These are phyloP conservation scores for Trypanosoma congolense DNA, from an alignment of 208 protist species.

Conservation along the genomic window DNA sequence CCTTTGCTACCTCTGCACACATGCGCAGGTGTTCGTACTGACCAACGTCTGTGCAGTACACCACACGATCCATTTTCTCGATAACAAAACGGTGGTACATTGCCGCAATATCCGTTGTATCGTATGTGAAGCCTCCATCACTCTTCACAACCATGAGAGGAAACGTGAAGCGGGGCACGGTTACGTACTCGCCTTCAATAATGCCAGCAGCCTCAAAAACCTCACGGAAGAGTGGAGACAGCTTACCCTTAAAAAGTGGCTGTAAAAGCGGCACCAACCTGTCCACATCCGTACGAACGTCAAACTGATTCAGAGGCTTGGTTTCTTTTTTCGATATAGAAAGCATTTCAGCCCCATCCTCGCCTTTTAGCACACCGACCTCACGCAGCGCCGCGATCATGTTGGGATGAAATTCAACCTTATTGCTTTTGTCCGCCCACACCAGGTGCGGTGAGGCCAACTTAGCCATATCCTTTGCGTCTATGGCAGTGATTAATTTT, in stretches of 20 bases:
- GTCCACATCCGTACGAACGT: conserved; percentile 75
- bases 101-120: conserved; percentile 91
- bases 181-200: conserved; percentile 60
- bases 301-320: conserved; percentile 83
- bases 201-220: conserved; percentile 69
- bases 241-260: conserved; percentile 64
- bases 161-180: conserved; percentile 86
- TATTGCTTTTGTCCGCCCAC: conserved; percentile 43
- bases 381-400: conserved; percentile 77
- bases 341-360: conserved; percentile 71
- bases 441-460: conserved; percentile 72
- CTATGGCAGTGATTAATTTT: conserved; percentile 53
- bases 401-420: conserved; percentile 60
- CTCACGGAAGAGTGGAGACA: conserved; percentile 72
- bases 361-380: conserved; percentile 59
- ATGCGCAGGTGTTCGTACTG: conserved; percentile 94
- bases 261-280: conserved; percentile 75
- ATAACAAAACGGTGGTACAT: conserved; percentile 90
- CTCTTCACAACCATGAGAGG: conserved; percentile 94
- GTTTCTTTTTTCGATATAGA: conserved; percentile 84
- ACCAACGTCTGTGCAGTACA: conserved; percentile 95
- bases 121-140: conserved; percentile 94
- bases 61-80: conserved; percentile 83
- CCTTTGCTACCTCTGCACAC: conserved; percentile 80
- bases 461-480: conserved; percentile 80